Conservation (phyloP, 495 filamentous ascomycete genomes). For the Penicillium tannophilum region DNA sequence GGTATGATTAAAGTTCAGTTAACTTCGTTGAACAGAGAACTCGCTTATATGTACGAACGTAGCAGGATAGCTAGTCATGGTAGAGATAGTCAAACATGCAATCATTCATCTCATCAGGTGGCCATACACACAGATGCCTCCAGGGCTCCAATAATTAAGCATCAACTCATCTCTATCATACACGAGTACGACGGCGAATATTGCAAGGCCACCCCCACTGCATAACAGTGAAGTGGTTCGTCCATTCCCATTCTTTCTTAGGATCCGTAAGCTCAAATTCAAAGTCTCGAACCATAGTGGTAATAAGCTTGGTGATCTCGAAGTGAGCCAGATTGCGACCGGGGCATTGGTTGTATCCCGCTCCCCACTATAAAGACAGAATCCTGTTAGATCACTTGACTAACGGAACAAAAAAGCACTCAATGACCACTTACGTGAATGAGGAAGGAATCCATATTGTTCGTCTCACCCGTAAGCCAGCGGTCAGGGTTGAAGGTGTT, state of each 20-base stretch:
- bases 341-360: conserved; percentile 46
- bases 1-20: no score
- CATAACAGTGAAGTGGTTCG: conserved; percentile 38
- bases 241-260: conserved; percentile 39
- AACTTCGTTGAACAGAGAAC: no score
- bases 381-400: not conserved
- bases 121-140: not conserved
- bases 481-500: conserved; percentile 48
- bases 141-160: not conserved
- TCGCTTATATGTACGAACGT: not conserved
- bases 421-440: conserved; percentile 25
- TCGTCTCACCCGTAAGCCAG: conserved; percentile 39
- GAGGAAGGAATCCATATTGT: conserved; percentile 37
- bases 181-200: conserved; percentile 16
- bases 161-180: not conserved
- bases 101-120: not conserved
- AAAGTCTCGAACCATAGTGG: conserved; percentile 45
- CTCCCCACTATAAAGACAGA: conserved; percentile 34
- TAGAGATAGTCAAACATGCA: not conserved
- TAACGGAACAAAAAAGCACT: not conserved
- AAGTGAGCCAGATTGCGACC: conserved; percentile 49
- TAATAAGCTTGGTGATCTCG: conserved; percentile 45
- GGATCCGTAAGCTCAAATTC: conserved; percentile 42
- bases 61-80: not conserved
- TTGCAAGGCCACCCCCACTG: conserved; percentile 44